Evolutionary conservation across 331 rosid species (phyloP).

Genomic region (Saraca asoca): DNA sequence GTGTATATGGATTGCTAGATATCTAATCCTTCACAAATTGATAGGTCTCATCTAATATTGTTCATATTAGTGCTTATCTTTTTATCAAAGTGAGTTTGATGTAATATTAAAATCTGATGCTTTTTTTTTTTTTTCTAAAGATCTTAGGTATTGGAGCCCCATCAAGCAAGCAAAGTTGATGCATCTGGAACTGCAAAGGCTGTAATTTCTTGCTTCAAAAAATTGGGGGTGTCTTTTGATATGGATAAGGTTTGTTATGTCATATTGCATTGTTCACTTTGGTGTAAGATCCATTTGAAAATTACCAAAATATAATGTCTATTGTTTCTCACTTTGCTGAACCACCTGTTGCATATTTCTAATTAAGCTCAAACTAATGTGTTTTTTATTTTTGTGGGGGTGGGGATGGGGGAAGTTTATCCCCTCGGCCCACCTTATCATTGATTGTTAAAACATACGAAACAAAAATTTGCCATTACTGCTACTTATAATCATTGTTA

Average conservation of each 20-base stretch:
- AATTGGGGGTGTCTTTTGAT: constrained; percentile 72
- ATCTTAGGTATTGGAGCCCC: constrained; percentile 89
- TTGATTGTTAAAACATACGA: not conserved
- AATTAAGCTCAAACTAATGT: constrained; percentile 1
- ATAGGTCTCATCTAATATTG: too few species aligned
- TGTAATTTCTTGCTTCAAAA: constrained; percentile 85
- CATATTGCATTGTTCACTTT: constrained; percentile 27
- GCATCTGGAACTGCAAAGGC: constrained; percentile 96
- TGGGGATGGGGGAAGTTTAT: too few species aligned
- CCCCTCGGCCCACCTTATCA: not conserved
- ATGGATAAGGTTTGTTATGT: constrained; percentile 65
- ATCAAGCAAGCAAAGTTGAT: constrained; percentile 89
- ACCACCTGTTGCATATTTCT: not conserved
- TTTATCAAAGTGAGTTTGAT: not conserved
- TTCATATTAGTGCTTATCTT: too few species aligned
- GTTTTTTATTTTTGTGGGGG: too few species aligned
- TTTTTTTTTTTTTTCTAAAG: constrained; percentile 39
- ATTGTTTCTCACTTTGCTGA: not conserved
- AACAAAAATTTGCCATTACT: not conserved
- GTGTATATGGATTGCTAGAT: too few species aligned
- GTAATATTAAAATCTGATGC: constrained; percentile 35
- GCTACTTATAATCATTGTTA: not conserved
- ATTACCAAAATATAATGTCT: not conserved
- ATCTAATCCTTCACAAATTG: too few species aligned
- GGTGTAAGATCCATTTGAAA: not conserved